Evolutionary conservation across 305 asterid species (phyloP).

Genomic region (Rubia occidens): DNA sequence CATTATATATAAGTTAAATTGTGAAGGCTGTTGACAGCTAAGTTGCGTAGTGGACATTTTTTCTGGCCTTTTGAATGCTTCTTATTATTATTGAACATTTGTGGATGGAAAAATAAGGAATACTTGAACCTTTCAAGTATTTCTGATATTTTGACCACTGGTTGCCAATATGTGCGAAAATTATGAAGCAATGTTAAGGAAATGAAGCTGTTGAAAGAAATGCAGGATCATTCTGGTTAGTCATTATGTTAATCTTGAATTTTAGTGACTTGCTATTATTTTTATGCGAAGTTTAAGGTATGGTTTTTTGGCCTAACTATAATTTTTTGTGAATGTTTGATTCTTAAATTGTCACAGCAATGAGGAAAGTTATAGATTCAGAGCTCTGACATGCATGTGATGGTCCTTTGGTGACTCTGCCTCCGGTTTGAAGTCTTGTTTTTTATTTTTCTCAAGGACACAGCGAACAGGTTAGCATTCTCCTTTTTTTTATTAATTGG

Average conservation of each 20-base stretch:
- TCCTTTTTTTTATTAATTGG: not conserved
- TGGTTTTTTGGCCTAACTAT: not conserved
- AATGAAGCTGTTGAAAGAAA: conserved; percentile 77
- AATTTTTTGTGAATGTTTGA: not conserved
- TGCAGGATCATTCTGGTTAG: conserved; percentile 74
- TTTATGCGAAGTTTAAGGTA: not conserved
- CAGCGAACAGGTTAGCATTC: conserved; percentile 68
- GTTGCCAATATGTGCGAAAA: too few relatives aligned
- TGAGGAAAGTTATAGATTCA: conserved; percentile 54
- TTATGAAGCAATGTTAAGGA: conserved; percentile 34
- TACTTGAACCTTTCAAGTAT: too few relatives aligned
- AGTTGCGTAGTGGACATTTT: too few relatives aligned
- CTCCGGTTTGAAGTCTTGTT: conserved; percentile 92
- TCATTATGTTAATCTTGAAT: not conserved
- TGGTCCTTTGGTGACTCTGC: conserved; percentile 83
- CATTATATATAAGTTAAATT: too few relatives aligned
- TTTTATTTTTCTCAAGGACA: conserved; percentile 91
- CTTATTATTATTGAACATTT: too few relatives aligned
- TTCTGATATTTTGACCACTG: too few relatives aligned
- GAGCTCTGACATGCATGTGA: conserved; percentile 99
- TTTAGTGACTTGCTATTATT: not conserved
- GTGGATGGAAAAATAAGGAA: too few relatives aligned
- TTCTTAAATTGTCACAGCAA: conserved; percentile 31
- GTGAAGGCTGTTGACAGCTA: too few relatives aligned
- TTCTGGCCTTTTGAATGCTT: too few relatives aligned